Evolutionary conservation across 2,329 filamentous ascomycete species (phyloP), one percentile per base, ranked within the genome.

Genomic region (Penicillium sp.): DNA sequence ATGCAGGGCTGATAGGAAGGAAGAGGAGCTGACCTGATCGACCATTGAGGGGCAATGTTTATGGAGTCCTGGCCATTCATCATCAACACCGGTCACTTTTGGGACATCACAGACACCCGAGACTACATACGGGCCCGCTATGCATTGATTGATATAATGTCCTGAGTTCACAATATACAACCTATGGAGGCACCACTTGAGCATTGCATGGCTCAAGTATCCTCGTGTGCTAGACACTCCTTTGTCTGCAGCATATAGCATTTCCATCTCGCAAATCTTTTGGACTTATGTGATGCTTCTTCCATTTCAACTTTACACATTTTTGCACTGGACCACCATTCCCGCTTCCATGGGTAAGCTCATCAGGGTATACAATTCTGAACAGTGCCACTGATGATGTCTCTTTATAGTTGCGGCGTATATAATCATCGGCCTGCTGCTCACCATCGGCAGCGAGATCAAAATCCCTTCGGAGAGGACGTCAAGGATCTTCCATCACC

Each of bases 251-350:
- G 91, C 90, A 47, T 96, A 96, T 78, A 86, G 84, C 63, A 95
- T 96, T 66, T 86, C 90, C 66, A 93, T 95, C 71, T 87, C 87
- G 21, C 91, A 96, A 72, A 93, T 95, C 69, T 91, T 91, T 31
- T 93, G 90, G 86, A 84, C 92, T 51, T 96, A 95, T 75, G 87
- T 95, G 52, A 77, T 91, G 65, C 81, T 91, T 31, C 82, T 96
- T 1, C 91, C 91, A 6, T 95, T 95, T 81, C 91, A 96, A 76
- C 84, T 96, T 7, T 84, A 85, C 69, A 69, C 73, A 0, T 71
- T 75, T 3, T 83, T 96, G 1, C 65, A 75, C 8, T 95, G 88
- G 87, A 82, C 92, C 62, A 88, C 90, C 13, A 93, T 95, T 62
- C 90, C 90, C 0, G 90, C 87, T 33, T 88, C 87, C 45, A 78